phyloP scores from a whole-genome alignment of 345 rosid species.

The Rhizophora apiculata region DNA sequence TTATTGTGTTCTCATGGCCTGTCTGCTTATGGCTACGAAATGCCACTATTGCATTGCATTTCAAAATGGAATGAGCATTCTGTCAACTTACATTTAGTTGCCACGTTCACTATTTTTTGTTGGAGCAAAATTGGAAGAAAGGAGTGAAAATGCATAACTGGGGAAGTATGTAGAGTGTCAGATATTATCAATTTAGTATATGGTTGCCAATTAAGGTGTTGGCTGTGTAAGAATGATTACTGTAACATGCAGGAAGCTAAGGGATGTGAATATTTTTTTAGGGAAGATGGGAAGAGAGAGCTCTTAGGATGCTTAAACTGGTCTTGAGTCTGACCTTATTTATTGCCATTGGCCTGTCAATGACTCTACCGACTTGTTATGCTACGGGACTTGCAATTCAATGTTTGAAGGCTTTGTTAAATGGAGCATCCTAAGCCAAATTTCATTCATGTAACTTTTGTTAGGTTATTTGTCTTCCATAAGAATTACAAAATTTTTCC shows the following conservation, averaged over 20 bases:
- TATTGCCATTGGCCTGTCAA: not conserved
- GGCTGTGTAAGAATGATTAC: not conserved
- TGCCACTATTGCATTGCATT: not conserved
- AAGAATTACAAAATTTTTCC: not conserved
- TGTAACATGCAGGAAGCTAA: not conserved
- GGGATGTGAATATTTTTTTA: not conserved
- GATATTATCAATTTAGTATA: too few relatives aligned
- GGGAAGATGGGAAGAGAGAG: not conserved
- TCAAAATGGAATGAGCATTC: not conserved
- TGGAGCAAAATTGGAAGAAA: too few relatives aligned
- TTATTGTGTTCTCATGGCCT: not conserved
- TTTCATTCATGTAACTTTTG: not conserved
- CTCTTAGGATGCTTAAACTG: not conserved
- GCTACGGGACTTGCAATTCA: slow-evolving; percentile 3
- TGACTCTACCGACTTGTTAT: not conserved
- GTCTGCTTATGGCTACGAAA: not conserved
- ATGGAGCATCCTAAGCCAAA: not conserved
- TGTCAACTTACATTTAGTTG: too few relatives aligned
- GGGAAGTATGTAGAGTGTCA: too few relatives aligned
- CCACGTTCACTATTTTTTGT: too few relatives aligned
- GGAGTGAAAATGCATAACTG: too few relatives aligned
- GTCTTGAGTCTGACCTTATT: not conserved
- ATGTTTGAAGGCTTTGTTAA: not conserved
- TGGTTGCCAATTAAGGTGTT: not conserved
- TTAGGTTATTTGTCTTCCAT: not conserved